Evolutionary conservation across 2,329 filamentous ascomycete genomes (phyloP).

Genomic region (Helotiales sp.): DNA sequence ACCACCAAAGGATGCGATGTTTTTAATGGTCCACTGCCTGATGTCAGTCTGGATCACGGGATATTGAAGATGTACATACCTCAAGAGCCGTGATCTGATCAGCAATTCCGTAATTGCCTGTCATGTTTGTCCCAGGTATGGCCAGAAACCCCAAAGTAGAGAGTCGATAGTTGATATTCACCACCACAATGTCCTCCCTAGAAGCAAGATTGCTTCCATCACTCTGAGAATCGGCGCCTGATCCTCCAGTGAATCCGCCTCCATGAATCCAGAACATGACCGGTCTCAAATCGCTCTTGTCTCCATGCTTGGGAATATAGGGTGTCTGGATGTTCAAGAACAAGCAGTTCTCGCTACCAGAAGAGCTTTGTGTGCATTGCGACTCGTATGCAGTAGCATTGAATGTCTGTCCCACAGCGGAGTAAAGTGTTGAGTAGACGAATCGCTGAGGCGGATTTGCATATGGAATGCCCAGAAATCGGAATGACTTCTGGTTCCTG

Average conservation of each 20-base stretch:
- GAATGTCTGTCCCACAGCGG: conserved; percentile 44
- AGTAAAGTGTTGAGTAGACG: conserved; percentile 45
- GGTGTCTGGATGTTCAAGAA: conserved; percentile 42
- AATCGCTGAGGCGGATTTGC: conserved; percentile 27
- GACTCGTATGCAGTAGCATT: conserved; percentile 44
- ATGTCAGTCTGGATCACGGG: background rate
- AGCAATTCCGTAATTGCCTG: conserved; percentile 52
- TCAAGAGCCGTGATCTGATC: conserved; percentile 51
- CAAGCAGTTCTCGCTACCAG: conserved; percentile 33
- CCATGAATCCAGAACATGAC: conserved; percentile 35
- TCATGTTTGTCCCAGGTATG: conserved; percentile 49
- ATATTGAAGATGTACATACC: conserved; percentile 21
- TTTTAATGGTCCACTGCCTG: conserved; percentile 46
- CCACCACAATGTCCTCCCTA: conserved; percentile 32
- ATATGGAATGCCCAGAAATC: conserved; percentile 34
- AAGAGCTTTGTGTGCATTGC: conserved; percentile 35
- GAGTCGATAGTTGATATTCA: conserved; percentile 32
- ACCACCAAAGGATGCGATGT: conserved; percentile 48
- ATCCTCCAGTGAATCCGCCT: conserved; percentile 36
- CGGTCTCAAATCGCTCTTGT: conserved; percentile 33
- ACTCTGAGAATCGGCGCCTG: conserved; percentile 25
- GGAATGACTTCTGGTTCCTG: conserved; percentile 53
- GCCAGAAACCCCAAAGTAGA: conserved; percentile 41
- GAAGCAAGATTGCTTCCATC: conserved; percentile 32
- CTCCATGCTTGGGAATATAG: conserved; percentile 26